These are phyloP conservation scores for Chenopodium berlandieri DNA, from an alignment of 148 eudicot species.

Conservation along the genomic window DNA sequence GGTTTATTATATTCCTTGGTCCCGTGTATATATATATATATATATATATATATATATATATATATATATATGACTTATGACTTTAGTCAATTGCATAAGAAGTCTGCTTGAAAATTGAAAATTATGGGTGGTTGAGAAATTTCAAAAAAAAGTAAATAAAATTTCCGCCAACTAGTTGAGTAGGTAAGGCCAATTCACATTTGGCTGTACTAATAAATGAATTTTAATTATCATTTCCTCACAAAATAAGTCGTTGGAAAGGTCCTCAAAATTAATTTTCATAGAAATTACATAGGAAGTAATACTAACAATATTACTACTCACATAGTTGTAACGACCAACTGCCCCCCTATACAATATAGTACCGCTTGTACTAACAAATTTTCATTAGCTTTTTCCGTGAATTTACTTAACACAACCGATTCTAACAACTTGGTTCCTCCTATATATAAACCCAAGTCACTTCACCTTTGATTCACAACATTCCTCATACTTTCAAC, in stretches of 20 bases:
- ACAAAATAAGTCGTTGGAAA: background rate
- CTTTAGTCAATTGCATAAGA: background rate
- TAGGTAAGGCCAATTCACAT: constrained; percentile 14
- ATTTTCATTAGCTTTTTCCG: constrained; percentile 7
- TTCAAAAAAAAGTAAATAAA: background rate
- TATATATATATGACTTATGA: background rate
- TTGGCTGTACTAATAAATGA: constrained; percentile 2
- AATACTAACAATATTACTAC: background rate
- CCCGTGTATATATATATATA: no score
- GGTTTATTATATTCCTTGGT: background rate
- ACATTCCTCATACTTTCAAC: background rate
- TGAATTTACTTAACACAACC: background rate
- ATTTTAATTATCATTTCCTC: background rate
- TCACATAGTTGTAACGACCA: constrained; percentile 8
- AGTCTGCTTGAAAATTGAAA: background rate
- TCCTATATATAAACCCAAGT: background rate
- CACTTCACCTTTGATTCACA: background rate
- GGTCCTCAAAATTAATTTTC: background rate
- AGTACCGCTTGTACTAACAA: background rate
- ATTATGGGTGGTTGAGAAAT: background rate
- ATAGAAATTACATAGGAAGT: background rate
- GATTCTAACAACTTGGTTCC: background rate
- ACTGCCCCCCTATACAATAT: background rate
- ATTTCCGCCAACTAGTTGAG: background rate
- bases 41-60: no score